Evolutionary conservation across 148 eudicot species (phyloP), one percentile per base, ranked within the genome.

Genomic region (Rhododendron ferrugineum): DNA sequence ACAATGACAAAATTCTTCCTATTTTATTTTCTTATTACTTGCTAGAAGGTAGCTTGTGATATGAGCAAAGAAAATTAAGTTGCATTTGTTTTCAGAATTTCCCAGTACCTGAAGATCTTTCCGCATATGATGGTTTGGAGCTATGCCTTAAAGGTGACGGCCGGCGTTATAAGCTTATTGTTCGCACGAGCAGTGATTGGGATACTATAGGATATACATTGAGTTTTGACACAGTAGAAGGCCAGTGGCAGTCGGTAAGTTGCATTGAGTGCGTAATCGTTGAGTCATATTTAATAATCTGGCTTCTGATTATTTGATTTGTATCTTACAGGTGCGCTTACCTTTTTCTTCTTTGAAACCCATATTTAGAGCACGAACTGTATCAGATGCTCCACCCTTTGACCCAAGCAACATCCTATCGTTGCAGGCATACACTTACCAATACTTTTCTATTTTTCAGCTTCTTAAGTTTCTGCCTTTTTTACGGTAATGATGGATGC

Each of bases 181-280:
- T 95, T 78, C 98, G 99, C 80, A 97, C 98, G 28, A 97, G 98
- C 88, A 86, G 89, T 82, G 98, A 97, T 82, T 97, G 99, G 99
- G 99, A 97, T 86, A 95, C 98, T 82, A 92, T 95, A 70, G 99
- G 98, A 75, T 97, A 97, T 84, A 97, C 99, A 28, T 86, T 90
- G 79, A 74, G 95, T 86, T 95, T 97, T 87, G 98, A 95, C 91
- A 97, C 98, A 34, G 87, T 92, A n/a, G 93, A 93, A 83, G 98
- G 94, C 86, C 98, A 93, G 88, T 97, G 99, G 99, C 99, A 97
- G 88, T 92, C 96, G 28, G 99, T 97, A 89, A 90, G 98, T 89
- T 16, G 28, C 50, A 74, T 78, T 36, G 22, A 58, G 18, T 47
- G 18, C 37, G 84, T 64, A 34, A 74, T 30, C 14, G 13, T 18